Base-by-base conservation (phyloP, 345 rosid genomes). In the Gossypium australe region DNA sequence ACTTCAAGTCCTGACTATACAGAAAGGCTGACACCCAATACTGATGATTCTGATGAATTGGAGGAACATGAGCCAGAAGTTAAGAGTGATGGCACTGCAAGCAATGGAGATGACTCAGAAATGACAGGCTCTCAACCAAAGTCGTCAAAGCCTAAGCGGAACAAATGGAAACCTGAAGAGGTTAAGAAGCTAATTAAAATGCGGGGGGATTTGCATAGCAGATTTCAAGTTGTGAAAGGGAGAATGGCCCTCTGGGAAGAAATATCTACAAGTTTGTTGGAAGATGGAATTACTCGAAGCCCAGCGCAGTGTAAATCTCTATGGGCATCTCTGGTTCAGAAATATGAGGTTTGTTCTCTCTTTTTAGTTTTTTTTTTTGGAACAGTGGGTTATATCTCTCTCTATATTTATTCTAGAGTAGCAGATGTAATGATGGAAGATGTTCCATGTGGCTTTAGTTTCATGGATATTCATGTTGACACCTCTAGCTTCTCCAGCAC, bases 211-310 rank as follows among this genome's bases (percentile, higher is more conserved):
- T 76, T 93, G 71, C 88, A 89, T 77, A 72, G 81, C 56, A 89
- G 85, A 84, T 95, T 95, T 79, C 87, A 87, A 62, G 86, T 88
- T 68, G 96, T 84, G 59, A 93, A 87, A 82, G 93, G 98, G 47
- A 88, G 97, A 81, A 95, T 93, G 99, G 93, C 88, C 57, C 88
- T 95, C 29, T 95, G 99, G 99, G 89, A 89, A 84, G 97, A 91
- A 84, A 84, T 95, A 78, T 95, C 99, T 61, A 29, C 82, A 18
- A 82, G 44, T 44, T 61, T 61, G 66, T 61, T 53, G 62, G 77
- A 61, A 80, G 89, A 93, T 51, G 99, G 96, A 74, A 41, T 88
- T 79, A 78, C 70, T 25, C 82, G 94, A 70, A 91, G 90, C 80
- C 89, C 99, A 1, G 92, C 84, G 29, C 97, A 95, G 75, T 95